These are phyloP conservation scores for Cornus kousa DNA, from an alignment of 148 eudicot genomes.

Conservation along the genomic window DNA sequence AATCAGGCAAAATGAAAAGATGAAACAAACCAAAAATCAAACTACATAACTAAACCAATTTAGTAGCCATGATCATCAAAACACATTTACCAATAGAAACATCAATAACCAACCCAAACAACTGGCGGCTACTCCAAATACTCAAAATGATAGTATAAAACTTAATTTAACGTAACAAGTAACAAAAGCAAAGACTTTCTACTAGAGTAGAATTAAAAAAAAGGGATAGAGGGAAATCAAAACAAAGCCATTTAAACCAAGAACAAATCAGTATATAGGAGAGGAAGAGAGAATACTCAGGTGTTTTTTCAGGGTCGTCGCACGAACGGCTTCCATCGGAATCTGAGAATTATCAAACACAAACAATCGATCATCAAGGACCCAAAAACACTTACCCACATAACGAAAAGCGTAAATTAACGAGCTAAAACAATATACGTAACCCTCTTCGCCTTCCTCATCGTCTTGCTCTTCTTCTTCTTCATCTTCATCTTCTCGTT, in stretches of 20 bases:
- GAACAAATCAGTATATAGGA: neutral
- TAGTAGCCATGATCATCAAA: neutral
- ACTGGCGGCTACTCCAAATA: neutral
- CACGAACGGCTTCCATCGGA: slow-evolving; percentile 19
- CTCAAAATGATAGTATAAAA: neutral
- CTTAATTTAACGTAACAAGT: neutral
- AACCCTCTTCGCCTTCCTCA: slow-evolving; percentile 6
- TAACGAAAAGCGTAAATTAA: neutral
- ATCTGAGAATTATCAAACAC: slow-evolving; percentile 13
- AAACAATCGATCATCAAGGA: slow-evolving; percentile 8
- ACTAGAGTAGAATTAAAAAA: neutral
- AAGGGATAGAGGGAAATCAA: neutral
- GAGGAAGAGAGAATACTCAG: slow-evolving; percentile 11
- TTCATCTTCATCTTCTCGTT: slow-evolving; percentile 7
- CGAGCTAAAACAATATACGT: neutral
- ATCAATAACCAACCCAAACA: neutral
- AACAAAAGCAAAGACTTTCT: neutral
- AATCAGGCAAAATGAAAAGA: neutral
- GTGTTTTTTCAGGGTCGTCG: slow-evolving; percentile 15
- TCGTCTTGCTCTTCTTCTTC: neutral
- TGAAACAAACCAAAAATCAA: neutral
- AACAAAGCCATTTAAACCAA: slow-evolving; percentile 3
- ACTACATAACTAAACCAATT: neutral
- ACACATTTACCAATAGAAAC: neutral
- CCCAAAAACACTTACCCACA: neutral